These are phyloP conservation scores for Meyerozyma carpophila DNA, from an alignment of 1,139 yeast genomes.

Conservation along the genomic window DNA sequence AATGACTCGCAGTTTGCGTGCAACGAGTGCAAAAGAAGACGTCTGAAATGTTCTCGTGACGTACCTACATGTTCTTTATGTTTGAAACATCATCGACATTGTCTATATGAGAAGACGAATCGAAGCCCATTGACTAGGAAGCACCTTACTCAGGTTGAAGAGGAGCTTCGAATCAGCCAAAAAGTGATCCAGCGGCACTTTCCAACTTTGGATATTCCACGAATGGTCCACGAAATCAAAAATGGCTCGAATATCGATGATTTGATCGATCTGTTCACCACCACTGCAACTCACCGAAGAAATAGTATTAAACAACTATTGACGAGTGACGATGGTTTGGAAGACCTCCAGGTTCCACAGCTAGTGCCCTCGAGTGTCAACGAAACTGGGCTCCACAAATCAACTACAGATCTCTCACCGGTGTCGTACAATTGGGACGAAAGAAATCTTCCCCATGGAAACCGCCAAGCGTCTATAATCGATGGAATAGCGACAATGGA, in stretches of 20 bases:
- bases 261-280: constrained; percentile 1
- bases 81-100: constrained; percentile 12
- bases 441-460: constrained; percentile 9
- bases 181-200: constrained; percentile 6
- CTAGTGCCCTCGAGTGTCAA: constrained; percentile 4
- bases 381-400: not conserved
- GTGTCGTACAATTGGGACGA: constrained; percentile 14
- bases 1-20: constrained; percentile 5
- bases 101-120: constrained; percentile 12
- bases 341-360: constrained; percentile 7
- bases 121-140: constrained; percentile 15
- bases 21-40: constrained; percentile 14
- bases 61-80: constrained; percentile 13
- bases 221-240: constrained; percentile 6
- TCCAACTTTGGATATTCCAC: constrained; percentile 9
- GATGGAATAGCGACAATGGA: constrained; percentile 18
- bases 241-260: constrained; percentile 12
- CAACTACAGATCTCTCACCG: constrained; percentile 3
- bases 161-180: constrained; percentile 6
- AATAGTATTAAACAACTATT: not conserved
- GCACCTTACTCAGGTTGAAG: constrained; percentile 16
- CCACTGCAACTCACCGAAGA: not conserved
- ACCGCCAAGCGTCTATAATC: constrained; percentile 10
- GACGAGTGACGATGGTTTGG: not conserved
- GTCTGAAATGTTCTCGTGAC: constrained; percentile 14